Conservation (phyloP, 176 grass and related monocot species). For the Eleusine coracana region DNA sequence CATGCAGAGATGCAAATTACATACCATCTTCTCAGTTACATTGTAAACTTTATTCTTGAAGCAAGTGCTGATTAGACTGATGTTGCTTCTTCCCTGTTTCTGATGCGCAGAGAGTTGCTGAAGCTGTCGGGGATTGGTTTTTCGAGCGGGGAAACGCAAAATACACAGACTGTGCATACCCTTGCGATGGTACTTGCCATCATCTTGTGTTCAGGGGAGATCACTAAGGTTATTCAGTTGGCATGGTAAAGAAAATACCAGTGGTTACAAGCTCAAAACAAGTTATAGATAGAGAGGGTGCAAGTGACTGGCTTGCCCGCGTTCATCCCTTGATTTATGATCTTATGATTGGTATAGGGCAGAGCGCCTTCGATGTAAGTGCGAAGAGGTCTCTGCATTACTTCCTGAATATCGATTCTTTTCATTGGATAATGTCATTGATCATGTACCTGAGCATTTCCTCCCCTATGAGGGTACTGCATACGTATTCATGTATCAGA, state of each 20-base stretch:
- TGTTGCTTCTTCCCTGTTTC: neutral
- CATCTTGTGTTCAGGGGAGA: conserved; percentile 67
- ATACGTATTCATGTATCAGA: neutral
- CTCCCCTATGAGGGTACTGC: neutral
- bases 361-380: conserved; percentile 18
- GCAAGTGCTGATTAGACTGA: neutral
- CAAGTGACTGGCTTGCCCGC: conserved; percentile 59
- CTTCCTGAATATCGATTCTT: conserved; percentile 26
- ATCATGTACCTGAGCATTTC: conserved; percentile 31
- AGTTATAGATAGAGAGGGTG: conserved; percentile 56
- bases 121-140: conserved; percentile 83
- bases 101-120: conserved; percentile 68
- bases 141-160: conserved; percentile 59
- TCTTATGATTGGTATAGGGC: conserved; percentile 35
- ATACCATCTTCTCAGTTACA: neutral
- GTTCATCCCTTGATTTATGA: conserved; percentile 25
- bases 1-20: neutral
- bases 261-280: conserved; percentile 17
- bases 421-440: conserved; percentile 3
- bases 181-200: conserved; percentile 89
- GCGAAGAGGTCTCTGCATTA: conserved; percentile 27
- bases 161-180: conserved; percentile 84
- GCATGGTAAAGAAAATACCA: conserved; percentile 7
- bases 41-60: neutral
- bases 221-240: conserved; percentile 30